Evolutionary conservation across 805 yeast genomes (phyloP), one percentile per base, ranked within the genome.

Genomic region (Monosporozyma siamensis): DNA sequence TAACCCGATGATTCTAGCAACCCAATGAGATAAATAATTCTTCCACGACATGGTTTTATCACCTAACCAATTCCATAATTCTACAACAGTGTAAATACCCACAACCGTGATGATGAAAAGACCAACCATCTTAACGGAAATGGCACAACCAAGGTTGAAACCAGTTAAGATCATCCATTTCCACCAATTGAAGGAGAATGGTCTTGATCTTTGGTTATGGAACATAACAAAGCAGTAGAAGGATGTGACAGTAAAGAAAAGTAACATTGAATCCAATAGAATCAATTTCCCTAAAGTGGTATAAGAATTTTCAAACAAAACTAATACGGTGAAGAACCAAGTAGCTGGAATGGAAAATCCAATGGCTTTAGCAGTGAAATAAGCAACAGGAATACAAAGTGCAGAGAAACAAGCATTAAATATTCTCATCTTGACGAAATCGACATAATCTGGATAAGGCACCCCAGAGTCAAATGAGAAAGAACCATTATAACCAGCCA

Each of bases 41-140:
- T 56, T 60, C 70, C 72, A 68, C 4, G 73, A 52, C 50, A 82
- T 58, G 10, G 71, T 56, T 54, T 68, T 70, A 58, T 84, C 90
- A 49, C 89, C 95, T 54, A 87, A 75, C 61, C 76, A 77, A 54
- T 67, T 70, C 95, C 97, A 92, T 55, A 92, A 70, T 55, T 92
- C 97, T 41, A 78, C 82, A 31, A 85, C 70, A 18, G 96, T 88
- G 65, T 90, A 86, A 48, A 87, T 74, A 39, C 99, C 99, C 43
- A 92, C 88, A 48, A 88, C 67, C 14, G 87, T 64, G 44, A 95
- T 90, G 47, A 86, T 85, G 56, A 92, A 86, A 44, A 90, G 72
- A 54, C 99, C 99, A 45, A 92, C 97, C 95, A 89, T 87, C 66
- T 92, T 92, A 44, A 88, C 95, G 23, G 95, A 82, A 58, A 90